phyloP scores from a whole-genome alignment of 2,329 filamentous ascomycete species.

The Zarea fungicola region DNA sequence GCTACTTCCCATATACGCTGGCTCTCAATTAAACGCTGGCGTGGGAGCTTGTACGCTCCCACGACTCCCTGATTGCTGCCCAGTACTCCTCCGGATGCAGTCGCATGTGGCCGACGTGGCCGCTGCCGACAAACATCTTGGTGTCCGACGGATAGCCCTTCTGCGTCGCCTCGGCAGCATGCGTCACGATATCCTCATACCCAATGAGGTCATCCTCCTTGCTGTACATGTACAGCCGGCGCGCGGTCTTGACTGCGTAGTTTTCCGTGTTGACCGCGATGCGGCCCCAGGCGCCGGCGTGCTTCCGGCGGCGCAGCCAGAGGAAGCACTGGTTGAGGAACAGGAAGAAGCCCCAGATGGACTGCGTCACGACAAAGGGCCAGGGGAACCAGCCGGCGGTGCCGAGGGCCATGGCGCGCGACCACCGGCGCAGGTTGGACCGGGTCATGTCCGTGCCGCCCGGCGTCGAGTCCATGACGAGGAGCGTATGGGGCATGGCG shows the following conservation, averaged over 20 bases:
- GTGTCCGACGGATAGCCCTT: constrained; percentile 39
- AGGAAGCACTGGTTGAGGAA: constrained; percentile 30
- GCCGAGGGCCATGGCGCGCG: constrained; percentile 47
- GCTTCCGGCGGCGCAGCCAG: constrained; percentile 33
- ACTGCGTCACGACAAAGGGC: constrained; percentile 43
- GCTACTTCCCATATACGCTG: too few species aligned
- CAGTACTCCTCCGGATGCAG: constrained; percentile 54
- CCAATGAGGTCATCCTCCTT: constrained; percentile 52
- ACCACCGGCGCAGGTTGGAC: constrained; percentile 39
- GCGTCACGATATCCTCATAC: constrained; percentile 50
- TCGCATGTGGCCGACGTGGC: constrained; percentile 58
- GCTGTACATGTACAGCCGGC: constrained; percentile 54
- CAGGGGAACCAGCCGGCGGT: constrained; percentile 42
- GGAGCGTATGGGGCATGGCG: constrained; percentile 42
- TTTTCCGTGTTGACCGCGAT: constrained; percentile 32
- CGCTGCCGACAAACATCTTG: constrained; percentile 51
- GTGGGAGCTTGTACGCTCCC: background rate
- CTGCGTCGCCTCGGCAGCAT: constrained; percentile 41
- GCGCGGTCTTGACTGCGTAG: constrained; percentile 31
- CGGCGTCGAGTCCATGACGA: constrained; percentile 49
- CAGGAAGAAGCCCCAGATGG: constrained; percentile 41
- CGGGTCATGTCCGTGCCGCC: constrained; percentile 38
- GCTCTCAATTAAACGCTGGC: too few species aligned
- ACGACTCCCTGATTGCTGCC: constrained; percentile 31
- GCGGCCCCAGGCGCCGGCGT: constrained; percentile 35